Evolutionary conservation across 306 rosid species (phyloP).

Genomic region (Biancaea sappan): DNA sequence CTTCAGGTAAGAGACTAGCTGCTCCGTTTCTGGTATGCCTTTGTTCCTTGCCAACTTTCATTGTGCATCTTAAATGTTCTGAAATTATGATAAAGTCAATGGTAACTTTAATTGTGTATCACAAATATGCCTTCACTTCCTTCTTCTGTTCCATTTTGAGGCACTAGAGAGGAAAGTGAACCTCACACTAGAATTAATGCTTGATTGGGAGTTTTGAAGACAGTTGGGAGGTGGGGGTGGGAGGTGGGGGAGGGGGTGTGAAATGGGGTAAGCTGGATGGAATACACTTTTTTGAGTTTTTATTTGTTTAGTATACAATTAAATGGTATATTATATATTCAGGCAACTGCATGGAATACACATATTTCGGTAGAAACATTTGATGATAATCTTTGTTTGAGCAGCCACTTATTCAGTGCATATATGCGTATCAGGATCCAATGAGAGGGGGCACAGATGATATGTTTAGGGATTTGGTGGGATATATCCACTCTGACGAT

Average conservation of each 20-base stretch:
- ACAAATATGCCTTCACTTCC: no score
- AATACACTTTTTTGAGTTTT: neutral
- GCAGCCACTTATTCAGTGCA: conserved; percentile 20
- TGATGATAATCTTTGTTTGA: neutral
- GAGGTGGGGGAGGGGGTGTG: no score
- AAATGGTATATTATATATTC: no score
- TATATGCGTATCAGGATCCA: conserved; percentile 66
- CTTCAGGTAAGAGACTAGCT: conserved; percentile 67
- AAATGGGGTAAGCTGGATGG: no score
- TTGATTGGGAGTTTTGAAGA: no score
- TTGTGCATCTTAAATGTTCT: neutral
- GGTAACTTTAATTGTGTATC: neutral
- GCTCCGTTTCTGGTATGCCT: conserved; percentile 16
- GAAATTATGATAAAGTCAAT: neutral
- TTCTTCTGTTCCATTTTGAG: no score
- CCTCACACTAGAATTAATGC: no score
- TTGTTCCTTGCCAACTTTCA: neutral
- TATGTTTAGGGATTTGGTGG: conserved; percentile 78
- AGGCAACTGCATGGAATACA: neutral
- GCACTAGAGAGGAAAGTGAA: neutral
- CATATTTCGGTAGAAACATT: neutral
- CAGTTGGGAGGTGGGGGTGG: no score
- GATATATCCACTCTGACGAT: conserved; percentile 66
- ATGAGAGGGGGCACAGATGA: conserved; percentile 93
- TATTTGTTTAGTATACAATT: neutral